Evolutionary conservation across 106 monocot species (phyloP), one percentile per base, ranked within the genome.

Genomic region (Acanthochlamys bracteata): DNA sequence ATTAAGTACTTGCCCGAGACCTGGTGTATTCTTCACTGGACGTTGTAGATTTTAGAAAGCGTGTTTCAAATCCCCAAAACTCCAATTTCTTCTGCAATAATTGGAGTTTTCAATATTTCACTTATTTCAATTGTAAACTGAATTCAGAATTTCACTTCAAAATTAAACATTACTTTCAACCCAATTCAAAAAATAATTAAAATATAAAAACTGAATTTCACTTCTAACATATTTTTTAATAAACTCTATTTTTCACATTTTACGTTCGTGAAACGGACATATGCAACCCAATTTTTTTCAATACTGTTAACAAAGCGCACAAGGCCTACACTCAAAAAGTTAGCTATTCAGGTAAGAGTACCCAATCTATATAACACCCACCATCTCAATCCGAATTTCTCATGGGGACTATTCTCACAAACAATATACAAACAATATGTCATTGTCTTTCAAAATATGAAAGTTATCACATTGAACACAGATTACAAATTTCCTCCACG

Each of bases 21-120:
- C 24, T 85, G 85, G 85, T 85, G 85, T 10, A 17, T 49, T 49
- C 49, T 49, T 49, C 39, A 55, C 17, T 64, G 33, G 55, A 47
- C 14, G 55, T 24, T 14, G 53, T n/a, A 0, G 73, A 78, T 41
- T 41, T 47, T 16, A 59, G 33, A 24, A 68, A 66, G 7, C 13
- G 77, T 0, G 84, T 74, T 40, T 85, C 80, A 59, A 85, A 76
- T 1, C 53, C 81, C 2, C 59, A 80, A 7, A 71, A 77, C 0
- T 63, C 39, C 39, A 77, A 80, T n/a, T 81, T 64, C 3, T 62
- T 61, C 0, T 85, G 84, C 70, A 68, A 60, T 45, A 40, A 15
- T 13, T 22, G 77, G 39, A 65, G 67, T 11, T 7, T 55, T 4
- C 22, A 78, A 47, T 75, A 79, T 1, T 80, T 80, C 59, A 84